Base-by-base conservation (phyloP, 768 basidiomycete genomes). In the Lactarius indigo region DNA sequence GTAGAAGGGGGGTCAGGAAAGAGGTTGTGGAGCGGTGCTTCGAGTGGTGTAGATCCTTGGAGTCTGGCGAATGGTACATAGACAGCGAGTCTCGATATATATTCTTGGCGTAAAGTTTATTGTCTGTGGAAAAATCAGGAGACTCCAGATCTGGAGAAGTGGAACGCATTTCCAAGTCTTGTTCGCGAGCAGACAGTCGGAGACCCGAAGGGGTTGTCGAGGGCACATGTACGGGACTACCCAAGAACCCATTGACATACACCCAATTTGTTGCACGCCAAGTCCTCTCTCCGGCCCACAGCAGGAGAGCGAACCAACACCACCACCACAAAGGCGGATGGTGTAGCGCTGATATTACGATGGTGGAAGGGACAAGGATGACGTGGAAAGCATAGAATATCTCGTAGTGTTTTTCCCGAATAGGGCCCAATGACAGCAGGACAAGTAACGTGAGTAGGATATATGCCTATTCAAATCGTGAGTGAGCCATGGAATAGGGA, bases 301-400 rank as follows among this genome's bases (percentile, higher is more conserved):
- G 70, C 1, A 73, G 78, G 17, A 88, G 79, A 0, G 90, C 84
- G 17, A 77, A 78, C 78, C 85, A 87, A 68, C 88, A 88, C 88
- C 89, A 92, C 79, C 82, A 85, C 76, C 81, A 82, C 28, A 89
- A 73, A 2, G 83, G 78, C 2, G 87, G 87, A 71, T 91, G 88
- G 72, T 92, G 91, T 0, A 92, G 74, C 20, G 84, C 87, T 5
- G 86, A 80, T 64, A 82, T 78, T 54, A 85, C 76, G 54, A 92
- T 78, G 50, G 85, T 87, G n/a, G 82, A 72, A 50, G 90, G 83
- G 35, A 87, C 84, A 28, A 90, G 80, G 37, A 86, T 72, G 52
- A 92, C 74, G 72, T 92, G 91, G 26, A 82, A 71, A 67, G 82
- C 76, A 71, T 89, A 91, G 78, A 92, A 92, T 6, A 79, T 70